Conservation (phyloP, 176 grass and related monocot genomes). For the Carex myosuroides region DNA sequence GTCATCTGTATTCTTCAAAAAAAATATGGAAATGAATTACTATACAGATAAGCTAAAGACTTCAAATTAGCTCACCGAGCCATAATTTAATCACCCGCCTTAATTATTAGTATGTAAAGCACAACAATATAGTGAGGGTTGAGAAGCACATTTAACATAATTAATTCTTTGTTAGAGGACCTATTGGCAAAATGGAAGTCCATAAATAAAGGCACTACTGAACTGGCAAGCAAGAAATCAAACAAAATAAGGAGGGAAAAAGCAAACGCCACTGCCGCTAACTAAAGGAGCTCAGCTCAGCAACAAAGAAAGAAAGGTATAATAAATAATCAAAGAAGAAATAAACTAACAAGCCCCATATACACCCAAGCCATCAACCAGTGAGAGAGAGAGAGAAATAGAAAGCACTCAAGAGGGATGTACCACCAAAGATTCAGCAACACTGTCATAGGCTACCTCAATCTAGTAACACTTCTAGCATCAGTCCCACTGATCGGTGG, state of each 20-base stretch:
- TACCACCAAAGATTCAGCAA: constrained; percentile 76
- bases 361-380: neutral
- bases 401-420: constrained; percentile 22
- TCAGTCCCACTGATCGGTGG: constrained; percentile 83
- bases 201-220: constrained; percentile 20
- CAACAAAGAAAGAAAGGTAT: constrained; percentile 21
- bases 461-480: constrained; percentile 69
- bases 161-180: neutral
- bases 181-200: neutral
- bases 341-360: constrained; percentile 12
- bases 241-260: constrained; percentile 24
- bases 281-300: constrained; percentile 34
- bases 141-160: neutral
- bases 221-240: constrained; percentile 33
- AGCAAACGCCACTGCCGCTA: constrained; percentile 28
- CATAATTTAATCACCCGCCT: neutral
- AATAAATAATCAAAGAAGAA: constrained; percentile 18
- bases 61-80: neutral
- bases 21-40: neutral
- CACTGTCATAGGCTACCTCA: constrained; percentile 66
- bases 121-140: neutral
- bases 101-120: neutral
- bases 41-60: neutral
- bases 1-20: neutral
- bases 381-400: constrained; percentile 3